These are phyloP conservation scores for Tetracladium maxilliforme DNA, from an alignment of 2,329 filamentous ascomycete species.

Conservation along the genomic window DNA sequence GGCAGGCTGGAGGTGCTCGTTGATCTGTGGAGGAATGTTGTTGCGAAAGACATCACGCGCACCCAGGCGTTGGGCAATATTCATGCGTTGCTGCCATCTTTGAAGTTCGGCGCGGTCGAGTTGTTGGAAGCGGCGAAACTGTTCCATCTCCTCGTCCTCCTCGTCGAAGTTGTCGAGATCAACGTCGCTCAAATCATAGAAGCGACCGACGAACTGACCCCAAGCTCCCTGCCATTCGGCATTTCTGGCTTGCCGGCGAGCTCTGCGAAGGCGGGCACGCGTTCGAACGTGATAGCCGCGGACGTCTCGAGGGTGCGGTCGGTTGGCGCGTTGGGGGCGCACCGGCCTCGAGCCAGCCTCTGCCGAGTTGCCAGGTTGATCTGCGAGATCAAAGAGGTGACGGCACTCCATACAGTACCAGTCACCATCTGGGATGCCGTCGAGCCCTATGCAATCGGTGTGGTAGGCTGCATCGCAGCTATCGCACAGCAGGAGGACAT, in stretches of 20 bases:
- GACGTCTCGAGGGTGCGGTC: slow-evolving; percentile 1
- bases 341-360: slow-evolving; percentile 5
- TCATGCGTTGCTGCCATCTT: slow-evolving; percentile 72
- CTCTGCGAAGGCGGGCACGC: slow-evolving; percentile 38
- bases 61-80: slow-evolving; percentile 68
- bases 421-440: slow-evolving; percentile 56
- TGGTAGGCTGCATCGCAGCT: slow-evolving; percentile 83
- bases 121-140: slow-evolving; percentile 28
- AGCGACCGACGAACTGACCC: slow-evolving; percentile 44
- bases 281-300: slow-evolving; percentile 29
- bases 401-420: slow-evolving; percentile 89
- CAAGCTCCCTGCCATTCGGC: slow-evolving; percentile 85
- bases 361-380: too few relatives aligned
- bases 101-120: slow-evolving; percentile 40
- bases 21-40: slow-evolving; percentile 40
- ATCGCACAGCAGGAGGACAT: slow-evolving; percentile 79
- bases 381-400: slow-evolving; percentile 26
- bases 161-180: slow-evolving; percentile 81
- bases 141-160: slow-evolving; percentile 44
- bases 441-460: slow-evolving; percentile 78
- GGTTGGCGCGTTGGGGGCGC: too few relatives aligned
- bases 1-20: slow-evolving; percentile 31
- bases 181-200: slow-evolving; percentile 55
- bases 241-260: slow-evolving; percentile 49
- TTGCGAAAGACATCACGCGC: slow-evolving; percentile 58